phyloP scores from a whole-genome alignment of 2,329 filamentous ascomycete species.

The Venturia carpophila region DNA sequence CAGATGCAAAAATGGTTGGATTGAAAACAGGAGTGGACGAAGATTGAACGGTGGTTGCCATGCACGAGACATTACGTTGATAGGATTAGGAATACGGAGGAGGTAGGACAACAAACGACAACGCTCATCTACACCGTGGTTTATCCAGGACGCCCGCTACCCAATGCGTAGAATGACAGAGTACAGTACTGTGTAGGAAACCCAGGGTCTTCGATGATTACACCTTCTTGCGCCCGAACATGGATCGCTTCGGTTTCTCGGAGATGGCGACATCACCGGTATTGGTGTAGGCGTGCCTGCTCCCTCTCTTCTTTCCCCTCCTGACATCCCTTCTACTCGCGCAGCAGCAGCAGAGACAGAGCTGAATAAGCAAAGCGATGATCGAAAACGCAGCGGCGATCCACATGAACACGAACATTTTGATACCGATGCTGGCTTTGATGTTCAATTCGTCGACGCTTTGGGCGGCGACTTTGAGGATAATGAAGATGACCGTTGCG shows the following conservation, averaged over 20 bases:
- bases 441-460: conserved; percentile 69
- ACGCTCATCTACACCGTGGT: too few relatives aligned
- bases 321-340: conserved; percentile 48
- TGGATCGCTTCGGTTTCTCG: neutral
- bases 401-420: conserved; percentile 90
- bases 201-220: neutral
- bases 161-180: neutral
- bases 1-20: too few relatives aligned
- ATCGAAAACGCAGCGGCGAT: conserved; percentile 59
- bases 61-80: too few relatives aligned
- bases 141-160: neutral
- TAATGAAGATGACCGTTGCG: conserved; percentile 64
- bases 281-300: conserved; percentile 22
- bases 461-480: conserved; percentile 70
- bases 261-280: neutral
- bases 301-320: conserved; percentile 40
- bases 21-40: too few relatives aligned
- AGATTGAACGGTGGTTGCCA: too few relatives aligned
- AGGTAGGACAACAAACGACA: too few relatives aligned
- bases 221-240: conserved; percentile 9
- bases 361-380: conserved; percentile 59
- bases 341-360: conserved; percentile 72
- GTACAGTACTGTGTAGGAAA: neutral
- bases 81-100: too few relatives aligned
- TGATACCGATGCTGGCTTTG: conserved; percentile 55